Evolutionary conservation across 306 rosid species (phyloP), one percentile per base, ranked within the genome.

Genomic region (Oxytropis ochrocephala): DNA sequence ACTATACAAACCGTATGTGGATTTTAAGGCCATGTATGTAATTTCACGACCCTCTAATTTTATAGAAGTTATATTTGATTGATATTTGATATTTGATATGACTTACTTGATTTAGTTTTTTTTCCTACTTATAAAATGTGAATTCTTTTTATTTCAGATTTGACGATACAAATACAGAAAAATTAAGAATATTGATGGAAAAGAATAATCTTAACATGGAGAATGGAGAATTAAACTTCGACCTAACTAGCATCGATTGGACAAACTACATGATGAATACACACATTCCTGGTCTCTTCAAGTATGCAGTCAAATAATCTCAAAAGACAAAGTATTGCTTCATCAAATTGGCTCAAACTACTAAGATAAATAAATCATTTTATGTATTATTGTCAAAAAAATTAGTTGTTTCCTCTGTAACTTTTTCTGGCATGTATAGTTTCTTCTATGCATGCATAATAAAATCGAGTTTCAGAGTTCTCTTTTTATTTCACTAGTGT

Each of bases 11-110:
- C 76, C 85, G n/a, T 71, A 44, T 8, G 46, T 67, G 43, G 56
- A 67, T 35, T 80, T 82, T 18, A 44, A 33, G 58, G 82, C 81
- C 21, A n/a, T 64, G 87, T 80, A 75, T 7, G 83, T 52, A 21
- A 19, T 74, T 36, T 2, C 3, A 2, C 49, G 0, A 1, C 19
- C 18, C 50, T 21, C 16, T 16, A 32, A 4, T 32, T 13, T 5
- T 43, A 30, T 52, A 3, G 1, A 21, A 19, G n/a, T 5, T 4
- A 19, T 60, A 5, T 5, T 2, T 21, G 24, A 21, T 21, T 1
- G 24, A 21, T 21, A 21, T 21, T 21, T 21, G 1, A 21, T 21
- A 21, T 21, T 2, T 21, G 24, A 21, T 2, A 1, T 17, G 18
- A 48, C 7, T n/a, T 3, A 10, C 6, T 32, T 32, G 33, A 1